These are phyloP conservation scores for Castanospermum australe DNA, from an alignment of 306 rosid species.

Conservation along the genomic window DNA sequence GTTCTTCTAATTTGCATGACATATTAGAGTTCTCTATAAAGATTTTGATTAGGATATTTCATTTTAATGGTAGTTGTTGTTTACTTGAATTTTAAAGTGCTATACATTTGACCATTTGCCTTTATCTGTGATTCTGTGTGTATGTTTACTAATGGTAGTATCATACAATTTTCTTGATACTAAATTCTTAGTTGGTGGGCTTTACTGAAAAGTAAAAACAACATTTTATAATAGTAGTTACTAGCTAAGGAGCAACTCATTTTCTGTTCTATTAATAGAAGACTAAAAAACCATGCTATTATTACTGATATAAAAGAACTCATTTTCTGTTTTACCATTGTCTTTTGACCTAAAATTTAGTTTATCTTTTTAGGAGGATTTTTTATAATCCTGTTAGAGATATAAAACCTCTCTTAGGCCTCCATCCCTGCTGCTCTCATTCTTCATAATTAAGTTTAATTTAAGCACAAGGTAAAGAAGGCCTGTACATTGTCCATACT, in stretches of 20 bases:
- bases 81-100: slow-evolving; percentile 4
- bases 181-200: neutral
- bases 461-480: neutral
- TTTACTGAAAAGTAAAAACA: neutral
- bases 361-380: neutral
- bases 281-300: neutral
- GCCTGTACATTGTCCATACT: neutral
- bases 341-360: neutral
- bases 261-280: neutral
- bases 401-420: neutral
- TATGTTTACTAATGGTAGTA: slow-evolving; percentile 2
- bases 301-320: neutral
- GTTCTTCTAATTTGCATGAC: slow-evolving; percentile 40
- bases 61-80: neutral
- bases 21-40: neutral
- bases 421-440: neutral
- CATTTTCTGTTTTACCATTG: neutral
- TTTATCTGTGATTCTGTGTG: neutral
- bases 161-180: neutral
- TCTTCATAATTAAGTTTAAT: neutral
- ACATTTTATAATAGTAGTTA: neutral
- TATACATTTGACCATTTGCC: neutral
- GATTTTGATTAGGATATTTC: slow-evolving; percentile 18
- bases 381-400: neutral
- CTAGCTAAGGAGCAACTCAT: neutral